Base-by-base conservation (phyloP, 805 yeast species). In the Lipomyces starkeyi region DNA sequence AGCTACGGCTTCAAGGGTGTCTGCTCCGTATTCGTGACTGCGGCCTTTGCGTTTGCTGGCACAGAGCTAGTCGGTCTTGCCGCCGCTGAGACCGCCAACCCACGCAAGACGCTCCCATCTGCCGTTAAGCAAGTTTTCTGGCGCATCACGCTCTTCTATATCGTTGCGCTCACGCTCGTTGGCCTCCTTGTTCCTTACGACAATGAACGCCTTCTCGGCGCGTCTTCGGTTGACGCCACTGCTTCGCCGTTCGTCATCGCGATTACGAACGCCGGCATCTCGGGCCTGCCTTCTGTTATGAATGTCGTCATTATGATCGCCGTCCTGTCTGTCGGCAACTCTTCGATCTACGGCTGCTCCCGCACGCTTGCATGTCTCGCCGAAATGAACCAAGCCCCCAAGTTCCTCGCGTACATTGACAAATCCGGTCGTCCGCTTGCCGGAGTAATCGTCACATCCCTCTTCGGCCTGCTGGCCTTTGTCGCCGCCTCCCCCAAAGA, bases 41-140 rank as follows among this genome's bases (percentile, higher is more conserved):
- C 94, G 17, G 91, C 93, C 0, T 91, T 89, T 77, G 84, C 91
- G 11, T 91, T 87, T 75, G 86, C 90, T 54, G 94, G 94, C 67
- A 85, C 91, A 20, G 95, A 90, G 78, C 81, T 90, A 73, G 85
- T 86, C 53, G 91, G 92, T 61, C 82, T 90, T 54, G 90, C 93
- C 11, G 90, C 93, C 40, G 93, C 93, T 8, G 96, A 91, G 78
- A 83, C 91, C 29, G 84, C 79, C 47, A 85, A 89, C 77, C 94
- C 95, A 58, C 81, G 89, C 73, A 82, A 81, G 64, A 79, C 90
- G 1, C 83, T 90, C 64, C 95, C 94, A 49, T 83, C 84, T 61
- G 93, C 94, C 56, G 86, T 89, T 67, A 90, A 90, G 78, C 93
- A 91, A 80, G 91, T 90, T 2, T 89, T 91, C 80, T 90, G 94